phyloP scores from a whole-genome alignment of 2,329 filamentous ascomycete species.

The Westerdykella sp. region DNA sequence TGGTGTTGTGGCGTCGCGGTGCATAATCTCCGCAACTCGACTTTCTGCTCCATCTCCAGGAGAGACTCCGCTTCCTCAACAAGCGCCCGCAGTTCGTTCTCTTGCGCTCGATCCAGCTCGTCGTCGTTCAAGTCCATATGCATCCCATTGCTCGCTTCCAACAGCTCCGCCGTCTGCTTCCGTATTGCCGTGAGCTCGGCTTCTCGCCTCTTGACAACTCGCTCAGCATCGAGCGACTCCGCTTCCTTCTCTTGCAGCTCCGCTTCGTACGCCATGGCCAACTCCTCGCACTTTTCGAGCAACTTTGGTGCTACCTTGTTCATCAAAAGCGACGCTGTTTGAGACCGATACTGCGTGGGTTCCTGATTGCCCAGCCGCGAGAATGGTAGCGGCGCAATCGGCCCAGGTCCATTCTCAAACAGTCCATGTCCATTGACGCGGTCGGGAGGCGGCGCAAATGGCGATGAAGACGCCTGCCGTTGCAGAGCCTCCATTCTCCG shows the following conservation, averaged over 20 bases:
- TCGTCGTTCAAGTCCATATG: conserved; percentile 33
- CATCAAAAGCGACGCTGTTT: conserved; percentile 54
- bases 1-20: conserved; percentile 12
- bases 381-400: conserved; percentile 22
- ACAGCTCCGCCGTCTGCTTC: conserved; percentile 53
- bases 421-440: conserved; percentile 27
- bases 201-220: conserved; percentile 54
- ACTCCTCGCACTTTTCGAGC: conserved; percentile 40
- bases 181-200: conserved; percentile 58
- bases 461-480: conserved; percentile 69
- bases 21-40: conserved; percentile 33
- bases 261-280: conserved; percentile 57
- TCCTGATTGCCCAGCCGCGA: conserved; percentile 16
- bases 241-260: conserved; percentile 67
- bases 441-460: conserved; percentile 40
- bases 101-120: conserved; percentile 26
- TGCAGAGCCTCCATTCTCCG: conserved; percentile 54
- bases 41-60: conserved; percentile 41
- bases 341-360: conserved; percentile 36
- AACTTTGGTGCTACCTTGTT: conserved; percentile 54
- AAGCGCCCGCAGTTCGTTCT: conserved; percentile 34
- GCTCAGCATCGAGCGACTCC: conserved; percentile 43
- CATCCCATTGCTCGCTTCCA: conserved; percentile 24
- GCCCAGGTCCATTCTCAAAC: conserved; percentile 12
- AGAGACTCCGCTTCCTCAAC: conserved; percentile 39